A percentile compares a stretch with the other conserved stretches of the same genome.
These are phyloP conservation scores for Mortierella claussenii DNA, from an alignment of 192 early-diverging fungal genomes.

Conservation along the genomic window DNA sequence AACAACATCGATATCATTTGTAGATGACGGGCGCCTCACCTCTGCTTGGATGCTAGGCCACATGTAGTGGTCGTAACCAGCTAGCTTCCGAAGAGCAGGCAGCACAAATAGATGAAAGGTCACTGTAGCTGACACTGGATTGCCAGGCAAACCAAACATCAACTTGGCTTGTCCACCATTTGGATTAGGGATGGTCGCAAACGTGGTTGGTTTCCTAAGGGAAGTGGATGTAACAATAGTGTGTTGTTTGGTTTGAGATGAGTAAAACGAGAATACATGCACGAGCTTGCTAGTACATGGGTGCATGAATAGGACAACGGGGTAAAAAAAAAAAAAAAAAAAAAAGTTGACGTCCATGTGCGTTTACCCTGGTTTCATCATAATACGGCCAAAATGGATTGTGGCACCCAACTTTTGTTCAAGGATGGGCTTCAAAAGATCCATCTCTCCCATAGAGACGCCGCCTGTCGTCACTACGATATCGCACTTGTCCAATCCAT, in stretches of 20 bases:
- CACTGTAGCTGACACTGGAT: slow-evolving; percentile 92
- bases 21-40: no score
- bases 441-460: slow-evolving; percentile 98
- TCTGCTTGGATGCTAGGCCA: slow-evolving; percentile 64
- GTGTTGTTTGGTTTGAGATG: background rate
- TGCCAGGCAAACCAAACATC: slow-evolving; percentile 92
- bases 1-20: no score
- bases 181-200: slow-evolving; percentile 74
- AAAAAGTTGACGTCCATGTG: background rate
- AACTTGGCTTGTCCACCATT: slow-evolving; percentile 60
- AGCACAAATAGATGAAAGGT: slow-evolving; percentile 92
- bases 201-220: slow-evolving; percentile 91
- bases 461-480: slow-evolving; percentile 94
- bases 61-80: slow-evolving; percentile 68
- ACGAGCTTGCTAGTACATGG: background rate
- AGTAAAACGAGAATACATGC: background rate
- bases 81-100: slow-evolving; percentile 83
- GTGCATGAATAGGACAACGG: background rate
- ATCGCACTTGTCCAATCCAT: slow-evolving; percentile 68
- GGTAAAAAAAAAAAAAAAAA: background rate
- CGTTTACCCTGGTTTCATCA: slow-evolving; percentile 89
- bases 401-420: slow-evolving; percentile 80
- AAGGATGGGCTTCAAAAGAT: slow-evolving; percentile 89
- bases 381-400: slow-evolving; percentile 91
- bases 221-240: background rate